phyloP scores from a whole-genome alignment of 2,329 filamentous ascomycete genomes.

The Lachnellula hyalina region DNA sequence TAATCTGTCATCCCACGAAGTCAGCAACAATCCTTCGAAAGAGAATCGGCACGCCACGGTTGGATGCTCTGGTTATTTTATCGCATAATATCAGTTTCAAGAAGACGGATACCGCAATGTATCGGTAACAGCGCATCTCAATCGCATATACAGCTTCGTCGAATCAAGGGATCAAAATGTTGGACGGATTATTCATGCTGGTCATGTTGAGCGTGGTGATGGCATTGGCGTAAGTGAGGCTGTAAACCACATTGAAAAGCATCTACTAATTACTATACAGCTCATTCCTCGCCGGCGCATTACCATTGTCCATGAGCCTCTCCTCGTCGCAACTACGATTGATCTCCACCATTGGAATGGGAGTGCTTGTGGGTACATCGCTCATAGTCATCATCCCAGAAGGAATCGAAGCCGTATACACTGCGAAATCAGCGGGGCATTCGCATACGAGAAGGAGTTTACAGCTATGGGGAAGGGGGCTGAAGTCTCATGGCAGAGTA shows the following conservation, averaged over 20 bases:
- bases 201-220: conserved; percentile 43
- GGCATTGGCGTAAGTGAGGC: conserved; percentile 49
- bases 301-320: conserved; percentile 84
- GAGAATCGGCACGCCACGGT: not conserved
- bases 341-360: conserved; percentile 88
- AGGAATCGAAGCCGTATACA: conserved; percentile 85
- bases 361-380: conserved; percentile 89
- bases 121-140: conserved; percentile 15
- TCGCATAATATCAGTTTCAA: not conserved
- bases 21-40: not conserved
- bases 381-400: conserved; percentile 97
- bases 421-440: conserved; percentile 36
- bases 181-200: conserved; percentile 33
- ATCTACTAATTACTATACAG: conserved; percentile 40
- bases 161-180: conserved; percentile 27
- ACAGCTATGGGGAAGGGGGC: conserved; percentile 6
- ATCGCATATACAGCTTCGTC: not conserved
- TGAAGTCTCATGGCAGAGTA: conserved; percentile 17
- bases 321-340: conserved; percentile 82
- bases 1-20: conserved; percentile 2
- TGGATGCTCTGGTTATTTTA: not conserved
- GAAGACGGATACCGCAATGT: conserved; percentile 13
- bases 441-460: conserved; percentile 19
- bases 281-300: conserved; percentile 86
- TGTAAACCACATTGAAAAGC: not conserved